Base-by-base conservation (phyloP, 768 basidiomycete species). In the Kwoniella botswanensis region DNA sequence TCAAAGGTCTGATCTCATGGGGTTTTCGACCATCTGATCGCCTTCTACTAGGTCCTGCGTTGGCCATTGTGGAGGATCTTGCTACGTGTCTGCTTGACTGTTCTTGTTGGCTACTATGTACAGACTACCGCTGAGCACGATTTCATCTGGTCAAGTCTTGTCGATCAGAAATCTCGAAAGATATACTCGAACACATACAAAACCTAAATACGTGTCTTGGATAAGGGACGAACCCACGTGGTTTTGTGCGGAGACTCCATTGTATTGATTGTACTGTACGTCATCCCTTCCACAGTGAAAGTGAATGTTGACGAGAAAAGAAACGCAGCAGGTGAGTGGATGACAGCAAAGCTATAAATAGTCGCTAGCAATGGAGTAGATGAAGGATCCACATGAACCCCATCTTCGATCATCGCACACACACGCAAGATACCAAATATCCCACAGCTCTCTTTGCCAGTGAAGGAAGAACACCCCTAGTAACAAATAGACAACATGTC, bases 21-120 rank as follows among this genome's bases (percentile, higher is more conserved):
- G 78, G 22, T 12, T 58, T 13, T 29, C 84, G 71, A 2, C 82
- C 76, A 56, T 83, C 82, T 29, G 63, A 12, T 4, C 82, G 67
- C n/a, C 59, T 17, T 63, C 65, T 60, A 60, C 67, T 68, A 26
- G 68, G 68, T 4, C 57, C 71, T 58, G 70, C 63, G 43, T 18
- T 41, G 0, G 68, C 42, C 70, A 71, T 71, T 3, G 2, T 22
- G 7, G 4, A 7, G 6, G 35, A 35, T 35, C 6, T 35, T 7
- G 35, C 35, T 35, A 1, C 35, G 26, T 35, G 6, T 35, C 35
- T 35, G 35, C 35, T 35, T 35, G 35, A 35, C 6, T 35, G 4
- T 35, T 5, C 3, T 35, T 35, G 35, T 35, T 35, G 35, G 35
- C 7, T 7, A 35, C 35, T 35, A 35, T 35, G 35, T 18, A 24